A percentile compares a stretch with the other conserved stretches of the same genome.
Conservation (phyloP, 106 monocot genomes). For the Allium cepa region DNA sequence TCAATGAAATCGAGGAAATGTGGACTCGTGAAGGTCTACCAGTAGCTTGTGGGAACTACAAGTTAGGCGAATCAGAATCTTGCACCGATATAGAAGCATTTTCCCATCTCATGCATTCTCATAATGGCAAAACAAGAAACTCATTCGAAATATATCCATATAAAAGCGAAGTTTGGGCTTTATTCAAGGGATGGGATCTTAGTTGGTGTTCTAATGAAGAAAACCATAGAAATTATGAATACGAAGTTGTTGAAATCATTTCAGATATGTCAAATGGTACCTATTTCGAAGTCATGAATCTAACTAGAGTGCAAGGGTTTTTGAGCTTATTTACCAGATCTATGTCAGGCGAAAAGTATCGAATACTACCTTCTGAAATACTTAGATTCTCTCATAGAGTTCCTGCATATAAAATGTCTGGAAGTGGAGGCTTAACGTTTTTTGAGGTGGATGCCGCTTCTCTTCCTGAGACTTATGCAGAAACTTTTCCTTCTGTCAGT, state of each 20-base stretch:
- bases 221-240: constrained; percentile 31
- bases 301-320: constrained; percentile 43
- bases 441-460: constrained; percentile 17
- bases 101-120: constrained; percentile 45
- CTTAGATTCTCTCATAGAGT: constrained; percentile 35
- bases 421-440: not conserved
- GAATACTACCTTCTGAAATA: constrained; percentile 29
- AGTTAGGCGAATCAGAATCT: constrained; percentile 23
- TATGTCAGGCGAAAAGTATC: not conserved
- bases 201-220: constrained; percentile 35
- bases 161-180: constrained; percentile 75
- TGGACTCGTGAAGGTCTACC: constrained; percentile 42
- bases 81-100: constrained; percentile 30
- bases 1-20: constrained; percentile 9
- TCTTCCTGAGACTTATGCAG: constrained; percentile 10
- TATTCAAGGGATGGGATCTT: constrained; percentile 54
- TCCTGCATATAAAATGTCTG: constrained; percentile 21
- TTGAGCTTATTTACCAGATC: constrained; percentile 27
- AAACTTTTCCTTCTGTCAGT: not conserved
- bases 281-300: constrained; percentile 25
- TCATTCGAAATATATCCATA: constrained; percentile 44
- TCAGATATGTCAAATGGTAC: constrained; percentile 24
- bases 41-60: constrained; percentile 50
- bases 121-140: constrained; percentile 28
- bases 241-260: constrained; percentile 68